Percentiles rank a stretch among this genome's conserved stretches.
Evolutionary conservation across 495 filamentous ascomycete genomes (phyloP).

Genomic region (Bryoglossum gracile): DNA sequence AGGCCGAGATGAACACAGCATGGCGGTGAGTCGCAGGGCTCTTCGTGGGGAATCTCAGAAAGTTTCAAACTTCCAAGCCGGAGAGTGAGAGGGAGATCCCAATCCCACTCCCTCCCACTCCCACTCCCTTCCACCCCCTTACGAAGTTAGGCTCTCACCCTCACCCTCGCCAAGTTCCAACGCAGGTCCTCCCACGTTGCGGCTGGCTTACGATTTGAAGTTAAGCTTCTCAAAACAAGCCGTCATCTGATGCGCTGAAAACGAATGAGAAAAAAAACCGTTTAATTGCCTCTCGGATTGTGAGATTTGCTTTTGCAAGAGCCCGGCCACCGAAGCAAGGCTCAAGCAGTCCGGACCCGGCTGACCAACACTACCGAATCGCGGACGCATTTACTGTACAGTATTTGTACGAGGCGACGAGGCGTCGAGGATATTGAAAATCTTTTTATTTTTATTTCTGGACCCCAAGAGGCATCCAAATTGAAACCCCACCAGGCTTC

Average conservation of each 20-base stretch:
- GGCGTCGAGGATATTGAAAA: too few species aligned
- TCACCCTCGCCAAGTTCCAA: background rate
- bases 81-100: too few species aligned
- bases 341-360: background rate
- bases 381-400: too few species aligned
- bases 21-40: background rate
- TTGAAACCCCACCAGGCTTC: background rate
- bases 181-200: background rate
- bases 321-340: background rate
- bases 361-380: background rate
- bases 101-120: too few species aligned
- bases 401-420: too few species aligned
- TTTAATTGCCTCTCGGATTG: conserved; percentile 5
- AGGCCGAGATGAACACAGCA: too few species aligned
- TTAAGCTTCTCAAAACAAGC: background rate
- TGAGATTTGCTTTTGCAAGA: background rate
- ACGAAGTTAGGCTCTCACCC: too few species aligned
- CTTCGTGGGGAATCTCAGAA: background rate
- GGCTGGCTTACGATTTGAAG: background rate
- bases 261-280: too few species aligned
- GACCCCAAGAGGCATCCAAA: background rate
- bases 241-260: conserved; percentile 15
- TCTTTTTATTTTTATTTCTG: background rate
- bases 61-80: conserved; percentile 1
- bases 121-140: too few species aligned